These are phyloP conservation scores for Collybia sp. DNA, from an alignment of 768 basidiomycete genomes.

Conservation along the genomic window DNA sequence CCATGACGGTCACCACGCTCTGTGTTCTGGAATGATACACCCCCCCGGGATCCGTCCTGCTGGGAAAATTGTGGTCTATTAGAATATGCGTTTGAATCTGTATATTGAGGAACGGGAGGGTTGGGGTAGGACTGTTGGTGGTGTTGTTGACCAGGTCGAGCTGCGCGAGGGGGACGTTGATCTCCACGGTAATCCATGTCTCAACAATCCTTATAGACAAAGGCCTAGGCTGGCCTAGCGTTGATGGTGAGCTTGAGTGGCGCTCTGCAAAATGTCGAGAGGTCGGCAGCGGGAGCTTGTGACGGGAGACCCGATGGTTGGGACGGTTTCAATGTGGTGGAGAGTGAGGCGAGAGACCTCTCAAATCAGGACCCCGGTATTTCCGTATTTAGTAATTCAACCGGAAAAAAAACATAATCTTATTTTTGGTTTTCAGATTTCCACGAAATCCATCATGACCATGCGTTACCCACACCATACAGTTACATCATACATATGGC, in stretches of 20 bases:
- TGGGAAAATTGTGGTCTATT: slow-evolving; percentile 27
- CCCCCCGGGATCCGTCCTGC: slow-evolving; percentile 31
- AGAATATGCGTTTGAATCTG: slow-evolving; percentile 17
- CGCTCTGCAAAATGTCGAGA: too few species aligned
- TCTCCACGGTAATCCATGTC: slow-evolving; percentile 38
- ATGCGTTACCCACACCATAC: too few species aligned
- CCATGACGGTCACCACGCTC: slow-evolving; percentile 69
- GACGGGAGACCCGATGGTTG: slow-evolving; percentile 1
- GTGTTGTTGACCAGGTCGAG: slow-evolving; percentile 37
- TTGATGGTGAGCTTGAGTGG: too few species aligned
- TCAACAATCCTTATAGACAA: too few species aligned
- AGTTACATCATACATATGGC: not conserved
- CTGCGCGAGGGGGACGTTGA: slow-evolving; percentile 51
- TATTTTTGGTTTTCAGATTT: too few species aligned
- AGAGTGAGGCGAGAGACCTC: too few species aligned
- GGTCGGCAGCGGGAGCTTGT: not conserved
- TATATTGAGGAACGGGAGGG: slow-evolving; percentile 36
- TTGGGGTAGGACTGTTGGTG: slow-evolving; percentile 30
- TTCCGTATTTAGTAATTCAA: too few species aligned
- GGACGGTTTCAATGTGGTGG: slow-evolving; percentile 1
- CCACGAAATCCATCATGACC: too few species aligned
- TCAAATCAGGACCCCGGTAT: too few species aligned
- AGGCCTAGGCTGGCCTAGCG: too few species aligned
- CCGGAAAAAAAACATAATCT: too few species aligned
- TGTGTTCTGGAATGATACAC: slow-evolving; percentile 64